phyloP scores from a whole-genome alignment of 176 grass and related monocot genomes.

The Phoenix roebelenii region DNA sequence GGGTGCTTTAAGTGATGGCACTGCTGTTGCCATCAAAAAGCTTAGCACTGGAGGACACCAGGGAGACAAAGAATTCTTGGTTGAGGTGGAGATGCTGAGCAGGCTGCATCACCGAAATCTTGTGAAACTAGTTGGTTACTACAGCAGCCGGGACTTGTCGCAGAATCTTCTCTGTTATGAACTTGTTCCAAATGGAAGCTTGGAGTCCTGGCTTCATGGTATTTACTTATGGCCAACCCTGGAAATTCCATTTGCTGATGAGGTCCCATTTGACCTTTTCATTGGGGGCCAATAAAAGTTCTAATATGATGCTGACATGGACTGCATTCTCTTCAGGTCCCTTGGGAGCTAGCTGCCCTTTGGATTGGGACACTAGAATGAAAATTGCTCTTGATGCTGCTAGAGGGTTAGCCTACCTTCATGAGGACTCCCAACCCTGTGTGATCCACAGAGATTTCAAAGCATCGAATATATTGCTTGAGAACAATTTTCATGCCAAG shows the following conservation, averaged over 20 bases:
- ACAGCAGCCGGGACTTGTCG: conserved; percentile 59
- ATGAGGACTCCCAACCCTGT: conserved; percentile 97
- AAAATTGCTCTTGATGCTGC: conserved; percentile 98
- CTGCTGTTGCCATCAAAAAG: conserved; percentile 94
- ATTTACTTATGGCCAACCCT: conserved; percentile 5
- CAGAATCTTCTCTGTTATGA: conserved; percentile 94
- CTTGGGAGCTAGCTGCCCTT: conserved; percentile 62
- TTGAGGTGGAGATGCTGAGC: conserved; percentile 99
- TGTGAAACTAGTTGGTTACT: conserved; percentile 97
- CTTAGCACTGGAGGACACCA: conserved; percentile 83
- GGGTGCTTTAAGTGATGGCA: conserved; percentile 67
- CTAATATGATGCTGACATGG: background rate
- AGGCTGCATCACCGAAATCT: conserved; percentile 96
- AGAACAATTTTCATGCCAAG: conserved; percentile 95
- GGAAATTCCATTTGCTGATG: too few relatives aligned
- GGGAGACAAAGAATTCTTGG: conserved; percentile 93
- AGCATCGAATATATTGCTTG: conserved; percentile 98
- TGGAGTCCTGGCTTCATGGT: conserved; percentile 99
- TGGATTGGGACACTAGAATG: conserved; percentile 98
- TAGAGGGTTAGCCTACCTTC: conserved; percentile 87
- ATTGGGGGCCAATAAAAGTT: background rate
- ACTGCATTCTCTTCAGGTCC: conserved; percentile 40
- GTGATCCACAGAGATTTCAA: conserved; percentile 99
- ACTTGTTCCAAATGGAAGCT: conserved; percentile 94
- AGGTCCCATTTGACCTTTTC: too few relatives aligned